These are phyloP conservation scores for Lantana camara DNA, from an alignment of 257 asterid genomes.

Conservation along the genomic window DNA sequence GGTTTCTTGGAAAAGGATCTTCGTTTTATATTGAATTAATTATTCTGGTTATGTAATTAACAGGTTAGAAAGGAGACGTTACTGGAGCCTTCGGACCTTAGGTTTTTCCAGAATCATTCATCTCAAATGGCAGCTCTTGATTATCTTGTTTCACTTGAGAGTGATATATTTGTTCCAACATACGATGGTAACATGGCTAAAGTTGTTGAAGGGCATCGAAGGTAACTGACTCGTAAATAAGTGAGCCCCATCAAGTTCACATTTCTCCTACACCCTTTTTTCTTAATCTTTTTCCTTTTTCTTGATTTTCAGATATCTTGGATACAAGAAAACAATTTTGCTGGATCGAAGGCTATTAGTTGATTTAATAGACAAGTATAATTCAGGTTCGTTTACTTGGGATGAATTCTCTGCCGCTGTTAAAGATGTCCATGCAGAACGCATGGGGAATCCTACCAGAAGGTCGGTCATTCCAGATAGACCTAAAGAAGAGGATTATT, in stretches of 20 bases:
- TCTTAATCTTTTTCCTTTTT: background rate
- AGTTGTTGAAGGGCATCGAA: slow-evolving; percentile 99
- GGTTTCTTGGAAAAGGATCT: background rate
- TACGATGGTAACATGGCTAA: slow-evolving; percentile 99
- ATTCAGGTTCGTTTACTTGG: slow-evolving; percentile 65
- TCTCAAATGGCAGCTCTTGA: slow-evolving; percentile 99
- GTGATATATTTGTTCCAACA: slow-evolving; percentile 93
- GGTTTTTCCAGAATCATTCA: slow-evolving; percentile 88
- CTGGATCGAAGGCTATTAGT: slow-evolving; percentile 79
- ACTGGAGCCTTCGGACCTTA: slow-evolving; percentile 79
- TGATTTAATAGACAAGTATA: slow-evolving; percentile 69
- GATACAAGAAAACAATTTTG: slow-evolving; percentile 81
- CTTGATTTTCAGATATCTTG: slow-evolving; percentile 65
- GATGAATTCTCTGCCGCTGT: slow-evolving; percentile 87
- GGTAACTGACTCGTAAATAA: slow-evolving; percentile 44
- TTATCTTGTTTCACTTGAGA: slow-evolving; percentile 96
- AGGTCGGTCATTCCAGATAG: slow-evolving; percentile 79
- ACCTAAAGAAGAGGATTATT: slow-evolving; percentile 98
- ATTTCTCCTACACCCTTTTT: background rate
- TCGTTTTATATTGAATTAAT: slow-evolving; percentile 11
- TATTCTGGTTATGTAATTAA: slow-evolving; percentile 22
- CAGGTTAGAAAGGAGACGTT: slow-evolving; percentile 95
- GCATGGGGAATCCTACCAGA: slow-evolving; percentile 83
- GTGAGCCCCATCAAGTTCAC: background rate
- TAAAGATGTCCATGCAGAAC: slow-evolving; percentile 62